phyloP scores from a whole-genome alignment of 2,329 filamentous ascomycete species.

The Cryphonectria carpinicola region DNA sequence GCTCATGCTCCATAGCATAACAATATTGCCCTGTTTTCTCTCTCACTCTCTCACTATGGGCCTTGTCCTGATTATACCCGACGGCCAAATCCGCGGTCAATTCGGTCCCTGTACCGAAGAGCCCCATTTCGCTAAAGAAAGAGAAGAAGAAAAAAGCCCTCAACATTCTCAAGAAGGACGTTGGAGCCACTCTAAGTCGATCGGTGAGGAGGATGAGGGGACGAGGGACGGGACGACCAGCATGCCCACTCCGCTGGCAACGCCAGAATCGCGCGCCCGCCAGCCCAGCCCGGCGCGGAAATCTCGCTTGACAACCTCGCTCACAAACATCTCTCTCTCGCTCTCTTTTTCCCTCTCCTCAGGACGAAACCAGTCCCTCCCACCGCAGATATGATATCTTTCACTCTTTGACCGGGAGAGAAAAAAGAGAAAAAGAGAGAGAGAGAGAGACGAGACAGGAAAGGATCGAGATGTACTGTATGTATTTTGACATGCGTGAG shows the following conservation, averaged over 20 bases:
- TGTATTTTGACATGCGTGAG: background rate
- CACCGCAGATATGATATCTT: background rate
- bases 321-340: background rate
- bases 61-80: background rate
- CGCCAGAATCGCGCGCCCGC: background rate
- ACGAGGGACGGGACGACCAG: background rate
- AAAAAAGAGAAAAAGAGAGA: no score
- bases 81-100: constrained; percentile 9
- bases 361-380: no score
- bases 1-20: background rate
- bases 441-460: background rate
- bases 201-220: background rate
- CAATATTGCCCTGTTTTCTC: background rate
- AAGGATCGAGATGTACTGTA: background rate
- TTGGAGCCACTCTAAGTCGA: background rate
- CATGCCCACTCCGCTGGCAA: constrained; percentile 1
- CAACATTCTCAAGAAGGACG: background rate
- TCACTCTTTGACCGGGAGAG: background rate
- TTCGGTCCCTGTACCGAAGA: constrained; percentile 9
- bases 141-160: background rate
- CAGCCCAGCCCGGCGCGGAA: background rate
- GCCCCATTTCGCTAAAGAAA: background rate
- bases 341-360: background rate
- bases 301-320: background rate
- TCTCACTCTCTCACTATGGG: background rate